Evolutionary conservation across 495 filamentous ascomycete genomes (phyloP), one percentile per base, ranked within the genome.

Genomic region (Beverwykella pulmonaria): DNA sequence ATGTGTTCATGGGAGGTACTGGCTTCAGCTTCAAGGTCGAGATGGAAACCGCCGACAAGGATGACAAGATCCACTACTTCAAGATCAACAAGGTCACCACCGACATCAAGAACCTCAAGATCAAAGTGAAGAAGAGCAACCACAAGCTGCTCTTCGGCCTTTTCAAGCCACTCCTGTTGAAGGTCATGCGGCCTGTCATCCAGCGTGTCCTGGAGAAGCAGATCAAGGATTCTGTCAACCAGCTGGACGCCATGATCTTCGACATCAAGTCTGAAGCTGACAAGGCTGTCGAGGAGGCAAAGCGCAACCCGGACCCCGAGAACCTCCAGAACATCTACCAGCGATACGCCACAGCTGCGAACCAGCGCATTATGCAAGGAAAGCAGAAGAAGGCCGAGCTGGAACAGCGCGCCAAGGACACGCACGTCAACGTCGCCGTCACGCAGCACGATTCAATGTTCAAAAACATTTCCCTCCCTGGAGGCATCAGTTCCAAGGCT

Each of bases 1-100:
- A 98, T 73, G 88, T 98, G 74, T 87, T 91, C 78, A 84, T 98
- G 50, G 91, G 88, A 36, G 94, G 95, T 53, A 83, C 87, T 27
- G 94, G 94, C 41, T 88, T 98, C 77, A 87, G 86, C 72, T 96
- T 98, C 86, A 93, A 93, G 76, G 86, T 98, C 71, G 91, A 90
- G 70, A 84, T 97, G 71, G 89, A 92, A 41, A 92, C 87, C 36
- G 87, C 91, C 0, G 87, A 94, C 60, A 85, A 88, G 67, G 81
- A 82, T 47, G 92, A 97, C 75, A 83, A 82, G 46, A 83, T 90
- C 61, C 83, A 91, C 70, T 93, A 96, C 79, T 92, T 97, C 84
- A 97, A 97, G 84, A 82, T 98, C 61, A 92, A 97, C 75, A 93
- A 88, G 74, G 87, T 96, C 17, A 81, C 86, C 19, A 92, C 96